Evolutionary conservation across 1,284 basidiomycete genomes (phyloP).

Genomic region (Cutaneotrichosporon cutaneum): DNA sequence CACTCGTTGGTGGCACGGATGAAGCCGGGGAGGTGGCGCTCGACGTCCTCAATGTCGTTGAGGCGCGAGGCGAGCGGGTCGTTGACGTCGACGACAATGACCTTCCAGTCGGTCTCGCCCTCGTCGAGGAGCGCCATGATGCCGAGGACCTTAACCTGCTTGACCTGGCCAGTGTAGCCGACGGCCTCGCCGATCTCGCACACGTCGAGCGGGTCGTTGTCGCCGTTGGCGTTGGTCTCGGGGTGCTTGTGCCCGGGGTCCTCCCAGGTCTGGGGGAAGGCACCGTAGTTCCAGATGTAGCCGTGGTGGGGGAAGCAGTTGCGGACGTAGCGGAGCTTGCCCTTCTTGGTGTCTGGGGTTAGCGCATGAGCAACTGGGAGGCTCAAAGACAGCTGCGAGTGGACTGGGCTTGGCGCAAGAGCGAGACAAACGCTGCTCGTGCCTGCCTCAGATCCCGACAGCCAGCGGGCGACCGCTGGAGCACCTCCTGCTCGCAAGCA

Average conservation of each 20-base stretch:
- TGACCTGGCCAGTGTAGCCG: slow-evolving; percentile 95
- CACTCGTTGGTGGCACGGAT: slow-evolving; percentile 96
- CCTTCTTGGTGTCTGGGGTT: slow-evolving; percentile 57
- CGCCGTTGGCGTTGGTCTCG: slow-evolving; percentile 98
- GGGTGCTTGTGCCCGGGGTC: slow-evolving; percentile 84
- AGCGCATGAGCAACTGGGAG: background rate
- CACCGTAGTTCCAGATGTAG: slow-evolving; percentile 93
- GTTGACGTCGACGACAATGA: slow-evolving; percentile 93
- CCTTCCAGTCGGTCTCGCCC: slow-evolving; percentile 98
- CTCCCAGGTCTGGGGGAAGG: slow-evolving; percentile 99
- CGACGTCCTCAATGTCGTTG: slow-evolving; percentile 99
- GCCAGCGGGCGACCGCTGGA: no score
- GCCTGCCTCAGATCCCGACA: no score
- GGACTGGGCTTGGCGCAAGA: no score
- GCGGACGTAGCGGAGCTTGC: slow-evolving; percentile 93
- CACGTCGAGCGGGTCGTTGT: slow-evolving; percentile 99
- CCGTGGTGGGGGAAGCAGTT: slow-evolving; percentile 99
- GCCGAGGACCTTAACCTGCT: slow-evolving; percentile 99
- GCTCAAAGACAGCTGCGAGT: no score
- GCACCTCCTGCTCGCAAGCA: no score
- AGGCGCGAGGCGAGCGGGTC: slow-evolving; percentile 95
- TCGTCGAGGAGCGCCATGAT: slow-evolving; percentile 99
- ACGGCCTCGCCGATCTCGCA: slow-evolving; percentile 99
- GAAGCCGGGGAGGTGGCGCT: slow-evolving; percentile 94
- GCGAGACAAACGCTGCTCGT: no score